Evolutionary conservation across 768 basidiomycete species (phyloP).

Genomic region (Polyporus arcularius): DNA sequence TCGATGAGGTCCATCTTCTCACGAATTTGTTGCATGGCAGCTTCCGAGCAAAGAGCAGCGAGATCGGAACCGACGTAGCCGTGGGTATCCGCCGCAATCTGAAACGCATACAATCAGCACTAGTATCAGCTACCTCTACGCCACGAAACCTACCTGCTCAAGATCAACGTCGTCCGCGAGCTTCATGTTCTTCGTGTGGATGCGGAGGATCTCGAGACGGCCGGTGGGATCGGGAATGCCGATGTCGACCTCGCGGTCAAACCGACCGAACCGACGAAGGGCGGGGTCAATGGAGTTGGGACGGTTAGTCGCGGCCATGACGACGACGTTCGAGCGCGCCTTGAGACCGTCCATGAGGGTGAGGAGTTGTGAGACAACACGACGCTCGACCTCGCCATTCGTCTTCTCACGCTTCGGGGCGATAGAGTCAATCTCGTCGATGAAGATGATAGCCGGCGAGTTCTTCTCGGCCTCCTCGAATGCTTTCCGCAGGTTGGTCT

Average conservation of each 20-base stretch:
- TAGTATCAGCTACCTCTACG: neutral
- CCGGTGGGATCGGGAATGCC: constrained; percentile 99
- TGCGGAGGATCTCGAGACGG: constrained; percentile 96
- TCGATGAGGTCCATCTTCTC: constrained; percentile 99
- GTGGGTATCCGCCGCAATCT: constrained; percentile 99
- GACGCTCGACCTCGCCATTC: constrained; percentile 99
- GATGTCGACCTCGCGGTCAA: constrained; percentile 99
- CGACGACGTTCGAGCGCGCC: constrained; percentile 97
- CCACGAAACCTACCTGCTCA: constrained; percentile 64
- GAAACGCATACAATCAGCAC: constrained; percentile 19
- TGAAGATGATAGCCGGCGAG: constrained; percentile 99
- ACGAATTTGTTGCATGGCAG: constrained; percentile 99
- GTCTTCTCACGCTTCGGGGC: constrained; percentile 99
- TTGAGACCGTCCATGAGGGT: constrained; percentile 99
- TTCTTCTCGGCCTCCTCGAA: constrained; percentile 99
- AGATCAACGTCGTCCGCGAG: constrained; percentile 94
- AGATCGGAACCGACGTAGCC: constrained; percentile 99
- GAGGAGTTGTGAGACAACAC: constrained; percentile 96
- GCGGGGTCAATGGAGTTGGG: constrained; percentile 99
- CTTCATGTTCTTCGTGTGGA: constrained; percentile 99
- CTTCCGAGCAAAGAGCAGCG: constrained; percentile 96
- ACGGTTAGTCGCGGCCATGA: constrained; percentile 99
- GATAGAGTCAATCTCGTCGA: constrained; percentile 99
- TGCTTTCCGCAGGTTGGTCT: constrained; percentile 96
- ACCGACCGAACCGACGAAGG: constrained; percentile 97